Conservation (phyloP, 495 filamentous ascomycete genomes). For the Xanthoparmelia taractica region DNA sequence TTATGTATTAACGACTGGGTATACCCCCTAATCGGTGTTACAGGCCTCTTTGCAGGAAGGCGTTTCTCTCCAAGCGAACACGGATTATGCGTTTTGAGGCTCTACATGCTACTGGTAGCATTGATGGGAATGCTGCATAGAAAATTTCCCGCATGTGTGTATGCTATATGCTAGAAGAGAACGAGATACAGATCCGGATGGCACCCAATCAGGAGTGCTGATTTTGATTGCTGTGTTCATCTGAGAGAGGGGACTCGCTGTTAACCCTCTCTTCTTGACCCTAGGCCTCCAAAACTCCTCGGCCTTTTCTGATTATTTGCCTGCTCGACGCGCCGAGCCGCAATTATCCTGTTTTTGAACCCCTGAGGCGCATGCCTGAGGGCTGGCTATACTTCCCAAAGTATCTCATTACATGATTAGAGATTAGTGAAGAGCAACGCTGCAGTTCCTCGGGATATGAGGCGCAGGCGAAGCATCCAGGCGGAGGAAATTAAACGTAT, state of each 20-base stretch:
- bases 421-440: background rate
- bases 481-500: background rate
- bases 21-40: slow-evolving; percentile 2
- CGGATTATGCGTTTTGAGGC: background rate
- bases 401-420: background rate
- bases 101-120: background rate
- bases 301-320: too few species aligned
- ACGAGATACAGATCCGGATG: background rate
- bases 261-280: background rate
- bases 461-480: background rate
- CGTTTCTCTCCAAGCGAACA: background rate
- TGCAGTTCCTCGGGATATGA: background rate
- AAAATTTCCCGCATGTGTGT: background rate
- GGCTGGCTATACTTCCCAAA: background rate
- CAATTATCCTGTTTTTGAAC: background rate
- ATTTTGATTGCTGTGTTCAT: background rate
- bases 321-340: background rate
- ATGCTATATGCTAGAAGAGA: background rate
- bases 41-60: background rate
- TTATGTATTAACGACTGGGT: slow-evolving; percentile 7
- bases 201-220: background rate
- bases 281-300: too few species aligned
- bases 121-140: background rate
- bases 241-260: background rate
- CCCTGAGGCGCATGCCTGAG: background rate